Base-by-base conservation (phyloP, 2,329 filamentous ascomycete genomes). In the Aspergillus ochraceus region DNA sequence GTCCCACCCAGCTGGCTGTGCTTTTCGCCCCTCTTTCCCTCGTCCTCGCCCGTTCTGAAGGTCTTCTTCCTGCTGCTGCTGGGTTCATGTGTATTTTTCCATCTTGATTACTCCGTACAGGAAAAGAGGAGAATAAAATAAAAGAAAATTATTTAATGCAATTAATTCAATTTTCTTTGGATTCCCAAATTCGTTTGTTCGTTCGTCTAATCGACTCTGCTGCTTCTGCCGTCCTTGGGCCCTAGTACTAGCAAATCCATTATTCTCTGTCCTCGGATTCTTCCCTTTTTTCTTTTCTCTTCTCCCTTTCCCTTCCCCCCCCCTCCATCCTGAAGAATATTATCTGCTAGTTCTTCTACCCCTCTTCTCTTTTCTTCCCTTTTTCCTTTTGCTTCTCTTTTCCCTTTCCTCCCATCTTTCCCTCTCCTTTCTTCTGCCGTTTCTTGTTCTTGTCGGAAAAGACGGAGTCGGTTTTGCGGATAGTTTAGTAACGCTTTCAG, bases 391-490 rank as follows among this genome's bases (percentile, higher is more conserved):
- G 57, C 49, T 53, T 58, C 53, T 49, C 59, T 59, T 60, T 61
- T 60, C 42, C 55, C 55, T 57, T 63, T 59, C 56, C 60, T 59
- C 55, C 39, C 57, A 54, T 60, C 49, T 60, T 42, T 54, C 64
- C 52, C 52, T 59, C 63, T 64, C 58, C 57, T 66, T 62, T 60
- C 59, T 29, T 29, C 26, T 54, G 57, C 60, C 61, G 61, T 64
- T 68, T 54, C 62, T 69, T 68, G 63, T 65, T 67, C 55, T 60
- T 66, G 54, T 70, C 66, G 65, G 69, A 65, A 66, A 66, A 63
- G 57, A 67, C 69, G 68, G 68, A 68, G 68, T 71, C 64, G 60
- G 66, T 69, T 73, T 73, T 70, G 67, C 66, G 64, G 64, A 68
- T 68, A 65, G 66, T 66, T 63, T 63, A 42, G 58, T 58, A 50